These are phyloP conservation scores for Penicillium nordicum DNA, from an alignment of 2,329 filamentous ascomycete species.

Conservation along the genomic window DNA sequence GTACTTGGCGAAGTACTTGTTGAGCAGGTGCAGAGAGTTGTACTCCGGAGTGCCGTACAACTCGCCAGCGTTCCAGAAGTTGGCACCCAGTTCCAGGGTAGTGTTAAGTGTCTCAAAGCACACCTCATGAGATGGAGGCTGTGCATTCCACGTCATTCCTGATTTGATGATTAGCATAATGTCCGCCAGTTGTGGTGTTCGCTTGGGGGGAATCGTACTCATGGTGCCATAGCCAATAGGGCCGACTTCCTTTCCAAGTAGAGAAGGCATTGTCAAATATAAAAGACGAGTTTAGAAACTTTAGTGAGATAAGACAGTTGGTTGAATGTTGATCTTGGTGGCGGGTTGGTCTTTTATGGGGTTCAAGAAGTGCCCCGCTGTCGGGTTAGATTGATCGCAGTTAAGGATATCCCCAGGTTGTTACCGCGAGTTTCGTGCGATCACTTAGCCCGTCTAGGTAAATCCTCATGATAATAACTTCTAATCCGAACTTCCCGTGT, in stretches of 20 bases:
- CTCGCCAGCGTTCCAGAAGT: constrained; percentile 62
- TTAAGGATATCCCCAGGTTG: background rate
- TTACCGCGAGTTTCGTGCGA: background rate
- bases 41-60: constrained; percentile 60
- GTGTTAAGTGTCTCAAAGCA: constrained; percentile 55
- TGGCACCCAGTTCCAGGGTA: constrained; percentile 47
- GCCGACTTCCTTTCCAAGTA: constrained; percentile 42
- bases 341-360: constrained; percentile 1
- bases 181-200: constrained; percentile 4
- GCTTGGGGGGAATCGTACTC: constrained; percentile 38
- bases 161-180: constrained; percentile 1
- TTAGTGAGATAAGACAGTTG: background rate
- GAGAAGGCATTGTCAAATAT: constrained; percentile 26
- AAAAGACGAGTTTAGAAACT: background rate
- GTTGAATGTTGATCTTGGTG: background rate
- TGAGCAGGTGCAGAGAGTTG: constrained; percentile 59
- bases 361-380: background rate
- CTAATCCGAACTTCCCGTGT: background rate
- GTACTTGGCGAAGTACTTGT: constrained; percentile 61
- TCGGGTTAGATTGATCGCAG: background rate
- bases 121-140: constrained; percentile 28
- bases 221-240: constrained; percentile 55
- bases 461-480: background rate
- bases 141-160: constrained; percentile 37
- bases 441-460: no score